Evolutionary conservation across 208 protist genomes (phyloP).

Genomic region (Trichomonas tenax): DNA sequence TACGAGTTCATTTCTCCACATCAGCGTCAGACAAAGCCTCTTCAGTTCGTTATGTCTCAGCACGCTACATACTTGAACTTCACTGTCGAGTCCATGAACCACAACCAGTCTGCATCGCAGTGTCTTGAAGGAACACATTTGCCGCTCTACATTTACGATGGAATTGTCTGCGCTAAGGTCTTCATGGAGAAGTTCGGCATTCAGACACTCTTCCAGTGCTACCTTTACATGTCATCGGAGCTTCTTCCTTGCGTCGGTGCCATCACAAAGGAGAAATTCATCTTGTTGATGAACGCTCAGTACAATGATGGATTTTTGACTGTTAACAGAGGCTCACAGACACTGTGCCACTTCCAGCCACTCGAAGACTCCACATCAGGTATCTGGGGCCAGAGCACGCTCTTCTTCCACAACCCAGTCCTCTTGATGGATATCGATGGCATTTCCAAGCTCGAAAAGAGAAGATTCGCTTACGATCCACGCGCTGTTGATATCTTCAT

Average conservation of each 20-base stretch:
- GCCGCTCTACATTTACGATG: neutral
- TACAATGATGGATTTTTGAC: neutral
- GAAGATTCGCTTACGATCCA: neutral
- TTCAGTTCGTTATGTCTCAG: neutral
- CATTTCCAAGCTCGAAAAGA: neutral
- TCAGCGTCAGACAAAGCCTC: neutral
- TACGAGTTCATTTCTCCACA: neutral
- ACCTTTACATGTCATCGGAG: neutral
- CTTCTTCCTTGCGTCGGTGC: neutral
- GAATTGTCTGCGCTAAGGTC: neutral
- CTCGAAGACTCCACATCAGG: neutral
- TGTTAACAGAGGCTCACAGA: neutral
- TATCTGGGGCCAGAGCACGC: neutral
- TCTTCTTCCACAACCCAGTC: neutral
- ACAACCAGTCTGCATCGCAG: neutral
- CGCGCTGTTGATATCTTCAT: neutral
- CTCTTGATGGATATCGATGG: neutral
- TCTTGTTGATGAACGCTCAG: neutral
- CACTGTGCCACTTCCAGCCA: neutral
- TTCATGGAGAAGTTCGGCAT: neutral
- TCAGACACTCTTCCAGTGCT: neutral
- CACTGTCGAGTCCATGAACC: neutral
- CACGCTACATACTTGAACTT: neutral
- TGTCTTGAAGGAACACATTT: neutral
- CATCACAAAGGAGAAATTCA: neutral